phyloP scores from a whole-genome alignment of 345 rosid species.

The Fremontodendron californicum region DNA sequence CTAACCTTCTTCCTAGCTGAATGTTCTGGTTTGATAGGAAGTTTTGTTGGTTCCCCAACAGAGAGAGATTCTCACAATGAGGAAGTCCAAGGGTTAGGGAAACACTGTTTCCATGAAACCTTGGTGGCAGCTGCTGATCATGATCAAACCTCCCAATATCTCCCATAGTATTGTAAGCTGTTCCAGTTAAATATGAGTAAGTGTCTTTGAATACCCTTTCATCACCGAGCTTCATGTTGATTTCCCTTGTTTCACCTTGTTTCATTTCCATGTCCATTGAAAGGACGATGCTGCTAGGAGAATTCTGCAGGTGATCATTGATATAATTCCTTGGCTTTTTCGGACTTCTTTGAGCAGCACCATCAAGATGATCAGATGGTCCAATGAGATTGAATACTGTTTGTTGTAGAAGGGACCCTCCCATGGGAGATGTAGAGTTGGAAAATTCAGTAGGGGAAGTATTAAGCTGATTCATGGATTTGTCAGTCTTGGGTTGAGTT shows the following conservation, averaged over 20 bases:
- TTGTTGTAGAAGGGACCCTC: slow-evolving; percentile 23
- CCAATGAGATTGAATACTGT: slow-evolving; percentile 35
- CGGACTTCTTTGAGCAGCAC: slow-evolving; percentile 28
- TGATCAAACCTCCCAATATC: slow-evolving; percentile 41
- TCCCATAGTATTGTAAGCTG: slow-evolving; percentile 21
- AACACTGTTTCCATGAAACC: slow-evolving; percentile 42
- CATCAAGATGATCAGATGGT: slow-evolving; percentile 33
- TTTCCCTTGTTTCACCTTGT: slow-evolving; percentile 23
- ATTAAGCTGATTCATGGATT: slow-evolving; percentile 14
- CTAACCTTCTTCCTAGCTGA: slow-evolving; percentile 40
- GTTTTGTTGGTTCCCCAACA: slow-evolving; percentile 36
- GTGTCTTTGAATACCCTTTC: slow-evolving; percentile 24
- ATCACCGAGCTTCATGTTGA: slow-evolving; percentile 15
- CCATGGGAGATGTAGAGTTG: slow-evolving; percentile 30
- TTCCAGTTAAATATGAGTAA: slow-evolving; percentile 2
- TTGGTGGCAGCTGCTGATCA: slow-evolving; percentile 34
- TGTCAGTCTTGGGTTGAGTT: slow-evolving; percentile 23
- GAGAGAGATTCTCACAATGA: slow-evolving; percentile 35
- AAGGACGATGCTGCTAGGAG: slow-evolving; percentile 31
- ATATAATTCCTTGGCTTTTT: slow-evolving; percentile 36
- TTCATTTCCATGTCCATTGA: slow-evolving; percentile 33
- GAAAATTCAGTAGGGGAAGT: slow-evolving; percentile 23
- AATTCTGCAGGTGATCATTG: slow-evolving; percentile 22
- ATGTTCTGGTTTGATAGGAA: slow-evolving; percentile 37
- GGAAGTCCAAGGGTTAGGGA: slow-evolving; percentile 69